Base-by-base conservation (phyloP, 2,329 filamentous ascomycete genomes). In the Phyllosticta citrichinensis region DNA sequence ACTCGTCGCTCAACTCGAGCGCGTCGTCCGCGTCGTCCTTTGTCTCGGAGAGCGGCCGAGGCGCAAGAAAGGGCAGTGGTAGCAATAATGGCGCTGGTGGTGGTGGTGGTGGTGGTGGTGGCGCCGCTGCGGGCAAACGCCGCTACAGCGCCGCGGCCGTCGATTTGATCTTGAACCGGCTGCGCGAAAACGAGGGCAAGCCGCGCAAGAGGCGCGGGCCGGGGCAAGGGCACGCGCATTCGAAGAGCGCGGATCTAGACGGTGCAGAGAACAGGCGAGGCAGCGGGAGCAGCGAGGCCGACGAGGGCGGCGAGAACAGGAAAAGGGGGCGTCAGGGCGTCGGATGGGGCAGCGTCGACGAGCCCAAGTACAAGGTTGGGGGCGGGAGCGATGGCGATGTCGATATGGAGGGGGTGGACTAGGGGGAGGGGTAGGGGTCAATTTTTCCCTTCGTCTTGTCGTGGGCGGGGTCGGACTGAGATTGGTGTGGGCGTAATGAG, bases 181-280 rank as follows among this genome's bases (percentile, higher is more conserved):
- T 61, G 40, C 40, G 24, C 11, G 53, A 56, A 54, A 61, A 61
- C 19, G 58, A 53, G 40, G 58, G 52, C 24, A 56, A 56, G n/a
- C 53, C 53, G 54, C 35, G 52, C 35, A 56, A 56, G 58, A 56
- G 47, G 54, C 30, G 54, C 33, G 40, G 54, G 25, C n/a, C 27
- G 40, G 58, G 27, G 40, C 52, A 61, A 24, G 53, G 47, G 40
- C 24, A 40, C 2, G 55, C n/a, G 35, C 35, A 19, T 17, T 11
- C 20, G 6, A 24, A 22, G 20, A 52, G 55, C 20, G 40, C 17
- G 2, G 40, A 40, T 25, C 5, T 11, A 2, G n/a, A 5, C 25
- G 22, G 22, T 3, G 50, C 11, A 11, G 40, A 11, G 12, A 17
- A 47, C n/a, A 8, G 40, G 40, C 12, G 10, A 11, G 56, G 17